Evolutionary conservation across 768 basidiomycete genomes (phyloP).

Genomic region (Dendrothele bispora): DNA sequence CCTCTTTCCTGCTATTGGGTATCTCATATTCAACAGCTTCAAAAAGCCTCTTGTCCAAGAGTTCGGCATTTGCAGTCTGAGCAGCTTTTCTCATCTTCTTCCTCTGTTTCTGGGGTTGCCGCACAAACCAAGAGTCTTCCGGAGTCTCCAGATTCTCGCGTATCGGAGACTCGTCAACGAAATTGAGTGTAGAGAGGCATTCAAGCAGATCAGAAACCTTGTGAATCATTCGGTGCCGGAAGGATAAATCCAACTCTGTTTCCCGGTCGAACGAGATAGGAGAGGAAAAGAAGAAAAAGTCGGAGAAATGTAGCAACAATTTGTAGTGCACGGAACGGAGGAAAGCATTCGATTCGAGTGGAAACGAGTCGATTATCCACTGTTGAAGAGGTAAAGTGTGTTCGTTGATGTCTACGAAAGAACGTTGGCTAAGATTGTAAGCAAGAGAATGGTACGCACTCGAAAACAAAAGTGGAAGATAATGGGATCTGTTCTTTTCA

Average conservation of each 20-base stretch:
- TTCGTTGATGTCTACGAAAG: background rate
- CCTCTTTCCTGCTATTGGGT: background rate
- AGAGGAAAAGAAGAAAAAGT: conserved; percentile 2
- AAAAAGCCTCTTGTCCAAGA: conserved; percentile 1
- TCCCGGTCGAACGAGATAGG: background rate
- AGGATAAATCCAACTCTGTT: background rate
- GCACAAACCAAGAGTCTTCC: background rate
- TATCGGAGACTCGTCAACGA: background rate
- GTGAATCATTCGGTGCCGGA: background rate
- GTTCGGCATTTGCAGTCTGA: background rate
- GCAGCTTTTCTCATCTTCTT: background rate
- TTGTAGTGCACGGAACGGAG: background rate
- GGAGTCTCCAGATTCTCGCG: background rate
- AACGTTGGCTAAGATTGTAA: background rate
- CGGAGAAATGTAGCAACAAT: background rate
- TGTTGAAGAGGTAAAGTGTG: background rate
- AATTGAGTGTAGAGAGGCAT: background rate
- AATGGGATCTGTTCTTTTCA: too few relatives aligned
- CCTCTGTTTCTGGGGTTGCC: background rate
- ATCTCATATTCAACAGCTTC: background rate
- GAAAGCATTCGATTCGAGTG: background rate
- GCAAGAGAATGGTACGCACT: background rate
- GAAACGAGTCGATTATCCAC: background rate
- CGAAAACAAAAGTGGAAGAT: conserved; percentile 1
- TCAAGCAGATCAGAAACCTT: background rate